These are phyloP conservation scores for Fusarium abutilonis DNA, from an alignment of 2,329 filamentous ascomycete species.

Conservation along the genomic window DNA sequence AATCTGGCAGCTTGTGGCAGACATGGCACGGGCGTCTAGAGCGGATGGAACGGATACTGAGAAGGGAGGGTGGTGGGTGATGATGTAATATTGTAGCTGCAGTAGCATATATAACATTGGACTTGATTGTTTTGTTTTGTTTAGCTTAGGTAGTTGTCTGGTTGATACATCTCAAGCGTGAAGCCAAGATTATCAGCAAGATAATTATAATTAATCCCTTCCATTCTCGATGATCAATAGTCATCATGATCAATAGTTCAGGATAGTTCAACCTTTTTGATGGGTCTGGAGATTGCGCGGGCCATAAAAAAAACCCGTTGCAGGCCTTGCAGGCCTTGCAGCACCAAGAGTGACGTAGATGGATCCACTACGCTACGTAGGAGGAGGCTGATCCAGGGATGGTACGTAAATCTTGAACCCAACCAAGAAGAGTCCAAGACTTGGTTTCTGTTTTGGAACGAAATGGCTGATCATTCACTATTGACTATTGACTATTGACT, in stretches of 20 bases:
- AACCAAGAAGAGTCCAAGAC: no score
- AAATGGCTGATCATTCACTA: no score
- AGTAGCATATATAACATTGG: not conserved
- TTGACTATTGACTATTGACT: no score
- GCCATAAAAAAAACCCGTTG: not conserved
- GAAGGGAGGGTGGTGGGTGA: not conserved
- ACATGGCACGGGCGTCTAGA: not conserved
- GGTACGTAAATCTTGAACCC: not conserved
- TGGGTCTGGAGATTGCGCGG: conserved; percentile 20
- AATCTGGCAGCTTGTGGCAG: not conserved
- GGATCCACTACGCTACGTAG: conserved; percentile 13
- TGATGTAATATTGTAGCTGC: conserved; percentile 14
- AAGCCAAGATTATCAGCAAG: not conserved
- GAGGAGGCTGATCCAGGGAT: not conserved
- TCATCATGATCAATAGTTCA: not conserved
- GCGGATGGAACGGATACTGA: conserved; percentile 6
- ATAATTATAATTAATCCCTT: not conserved
- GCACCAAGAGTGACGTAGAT: conserved; percentile 16
- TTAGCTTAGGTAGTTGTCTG: no score
- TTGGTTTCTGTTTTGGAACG: not conserved
- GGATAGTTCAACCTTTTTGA: not conserved
- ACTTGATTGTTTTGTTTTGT: not conserved
- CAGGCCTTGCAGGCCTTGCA: no score
- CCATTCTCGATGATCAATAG: not conserved
- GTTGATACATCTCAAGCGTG: not conserved